Conservation (phyloP, 1,284 basidiomycete species). For the Puccinia novopanici region DNA sequence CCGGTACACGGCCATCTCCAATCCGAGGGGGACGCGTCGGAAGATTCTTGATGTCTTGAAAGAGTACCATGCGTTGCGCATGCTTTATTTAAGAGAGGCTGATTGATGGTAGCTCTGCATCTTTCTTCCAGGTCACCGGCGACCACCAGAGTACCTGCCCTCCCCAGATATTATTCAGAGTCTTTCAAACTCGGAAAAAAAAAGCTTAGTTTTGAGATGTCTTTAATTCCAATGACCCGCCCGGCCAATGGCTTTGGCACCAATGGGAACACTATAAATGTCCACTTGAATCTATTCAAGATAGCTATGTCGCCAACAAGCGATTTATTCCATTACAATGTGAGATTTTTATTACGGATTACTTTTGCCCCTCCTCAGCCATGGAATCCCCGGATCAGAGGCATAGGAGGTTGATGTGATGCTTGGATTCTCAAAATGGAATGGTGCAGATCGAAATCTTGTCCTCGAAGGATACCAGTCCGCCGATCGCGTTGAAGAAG, state of each 20-base stretch:
- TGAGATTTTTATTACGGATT: background rate
- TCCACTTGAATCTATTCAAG: slow-evolving; percentile 18
- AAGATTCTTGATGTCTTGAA: no score
- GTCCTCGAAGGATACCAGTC: slow-evolving; percentile 11
- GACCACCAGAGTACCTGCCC: no score
- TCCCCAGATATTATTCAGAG: no score
- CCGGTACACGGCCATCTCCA: no score
- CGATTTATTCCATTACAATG: slow-evolving; percentile 20
- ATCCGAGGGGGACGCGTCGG: no score
- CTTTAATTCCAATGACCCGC: slow-evolving; percentile 18
- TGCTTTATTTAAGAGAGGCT: no score
- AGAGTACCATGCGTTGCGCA: no score
- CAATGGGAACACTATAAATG: slow-evolving; percentile 6
- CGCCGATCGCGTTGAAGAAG: slow-evolving; percentile 37
- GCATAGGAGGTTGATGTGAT: background rate
- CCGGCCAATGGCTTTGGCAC: slow-evolving; percentile 19
- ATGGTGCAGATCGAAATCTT: slow-evolving; percentile 13
- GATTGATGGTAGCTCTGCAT: no score
- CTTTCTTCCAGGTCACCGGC: no score
- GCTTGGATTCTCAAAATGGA: background rate
- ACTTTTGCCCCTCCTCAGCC: no score
- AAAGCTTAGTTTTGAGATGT: background rate
- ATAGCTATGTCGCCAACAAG: background rate
- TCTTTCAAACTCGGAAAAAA: no score
- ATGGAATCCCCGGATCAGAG: background rate